phyloP scores from a whole-genome alignment of 1,139 yeast species.

The Blastobotrys buckinghamii region DNA sequence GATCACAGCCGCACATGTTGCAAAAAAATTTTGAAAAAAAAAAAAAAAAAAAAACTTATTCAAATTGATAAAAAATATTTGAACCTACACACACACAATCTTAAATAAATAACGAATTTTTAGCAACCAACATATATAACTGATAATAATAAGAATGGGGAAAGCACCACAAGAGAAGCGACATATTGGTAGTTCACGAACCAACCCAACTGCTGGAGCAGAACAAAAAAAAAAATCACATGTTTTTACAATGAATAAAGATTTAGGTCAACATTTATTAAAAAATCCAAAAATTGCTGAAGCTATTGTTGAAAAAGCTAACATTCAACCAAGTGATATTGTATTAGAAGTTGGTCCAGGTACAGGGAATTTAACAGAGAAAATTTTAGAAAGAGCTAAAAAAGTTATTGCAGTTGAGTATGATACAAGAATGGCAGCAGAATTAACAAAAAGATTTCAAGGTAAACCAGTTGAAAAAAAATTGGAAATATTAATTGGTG shows the following conservation, averaged over 20 bases:
- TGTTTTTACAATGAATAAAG: constrained; percentile 93
- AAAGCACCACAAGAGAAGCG: constrained; percentile 9
- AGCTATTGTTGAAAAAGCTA: constrained; percentile 96
- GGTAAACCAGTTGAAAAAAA: constrained; percentile 92
- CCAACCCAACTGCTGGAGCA: background rate
- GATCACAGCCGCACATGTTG: too few species aligned
- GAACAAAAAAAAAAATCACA: constrained; percentile 36
- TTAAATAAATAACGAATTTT: background rate
- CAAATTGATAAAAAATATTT: too few species aligned
- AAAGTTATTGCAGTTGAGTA: constrained; percentile 93
- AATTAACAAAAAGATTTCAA: constrained; percentile 92
- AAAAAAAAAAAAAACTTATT: constrained; percentile 1
- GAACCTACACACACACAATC: background rate
- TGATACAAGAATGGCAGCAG: constrained; percentile 99
- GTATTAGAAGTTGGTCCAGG: constrained; percentile 99
- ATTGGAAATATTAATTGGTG: constrained; percentile 87
- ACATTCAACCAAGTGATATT: constrained; percentile 82
- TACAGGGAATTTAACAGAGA: constrained; percentile 94
- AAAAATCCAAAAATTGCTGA: constrained; percentile 96
- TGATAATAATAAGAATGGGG: background rate
- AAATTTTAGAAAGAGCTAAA: constrained; percentile 85
- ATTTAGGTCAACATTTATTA: constrained; percentile 93
- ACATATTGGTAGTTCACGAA: constrained; percentile 5
- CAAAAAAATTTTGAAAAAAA: too few species aligned
- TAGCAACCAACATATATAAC: background rate